Evolutionary conservation across 768 basidiomycete genomes (phyloP).

Genomic region (Boletus pseudo-olivaceus): DNA sequence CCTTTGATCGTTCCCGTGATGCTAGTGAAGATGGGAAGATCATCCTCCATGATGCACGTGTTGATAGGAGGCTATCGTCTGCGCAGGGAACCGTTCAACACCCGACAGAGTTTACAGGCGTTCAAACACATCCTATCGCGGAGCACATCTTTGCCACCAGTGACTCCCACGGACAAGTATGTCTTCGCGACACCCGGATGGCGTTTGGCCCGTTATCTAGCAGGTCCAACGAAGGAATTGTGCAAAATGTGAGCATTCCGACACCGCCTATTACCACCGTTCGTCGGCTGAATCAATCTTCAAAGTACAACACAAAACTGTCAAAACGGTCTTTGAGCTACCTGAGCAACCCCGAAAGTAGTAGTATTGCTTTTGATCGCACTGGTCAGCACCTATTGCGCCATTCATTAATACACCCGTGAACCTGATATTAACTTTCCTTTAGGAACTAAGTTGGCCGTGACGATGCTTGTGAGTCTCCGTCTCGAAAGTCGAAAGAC

Average conservation of each 20-base stretch:
- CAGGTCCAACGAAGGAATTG: slow-evolving; percentile 50
- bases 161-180: slow-evolving; percentile 55
- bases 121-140: slow-evolving; percentile 65
- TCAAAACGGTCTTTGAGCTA: slow-evolving; percentile 38
- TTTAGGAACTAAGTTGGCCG: slow-evolving; percentile 58
- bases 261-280: slow-evolving; percentile 3
- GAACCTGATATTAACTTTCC: neutral
- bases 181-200: slow-evolving; percentile 70
- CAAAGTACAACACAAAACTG: slow-evolving; percentile 44
- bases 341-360: slow-evolving; percentile 61
- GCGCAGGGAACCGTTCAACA: slow-evolving; percentile 54
- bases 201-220: slow-evolving; percentile 54
- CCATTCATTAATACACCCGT: slow-evolving; percentile 3
- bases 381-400: slow-evolving; percentile 44
- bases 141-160: slow-evolving; percentile 68
- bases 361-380: slow-evolving; percentile 65
- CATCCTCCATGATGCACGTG: slow-evolving; percentile 58
- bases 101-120: slow-evolving; percentile 54
- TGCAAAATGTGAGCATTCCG: slow-evolving; percentile 33
- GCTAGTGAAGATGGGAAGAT: slow-evolving; percentile 70
- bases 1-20: slow-evolving; percentile 16
- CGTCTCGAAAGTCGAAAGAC: neutral
- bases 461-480: slow-evolving; percentile 60
- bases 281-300: slow-evolving; percentile 29
- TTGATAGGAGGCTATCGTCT: slow-evolving; percentile 29